Conservation (phyloP, 768 basidiomycete species). For the Tylopilus balloui region DNA sequence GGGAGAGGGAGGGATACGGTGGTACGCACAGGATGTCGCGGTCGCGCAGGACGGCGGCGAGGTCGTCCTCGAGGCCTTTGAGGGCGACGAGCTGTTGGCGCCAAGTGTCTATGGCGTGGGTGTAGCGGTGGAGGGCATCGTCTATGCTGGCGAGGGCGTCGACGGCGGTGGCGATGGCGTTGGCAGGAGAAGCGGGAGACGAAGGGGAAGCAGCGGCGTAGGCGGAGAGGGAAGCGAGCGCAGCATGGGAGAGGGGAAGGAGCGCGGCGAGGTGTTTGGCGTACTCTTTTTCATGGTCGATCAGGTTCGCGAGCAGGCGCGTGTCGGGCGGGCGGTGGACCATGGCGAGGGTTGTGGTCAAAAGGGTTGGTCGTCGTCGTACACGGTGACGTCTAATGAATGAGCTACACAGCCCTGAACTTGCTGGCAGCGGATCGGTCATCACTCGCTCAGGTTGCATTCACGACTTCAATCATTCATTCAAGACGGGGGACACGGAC, state of each 20-base stretch:
- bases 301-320: conserved; percentile 63
- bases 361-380: background rate
- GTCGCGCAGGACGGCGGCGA: conserved; percentile 60
- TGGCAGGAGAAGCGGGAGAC: conserved; percentile 16
- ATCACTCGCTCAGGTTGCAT: too few relatives aligned
- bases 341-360: conserved; percentile 36
- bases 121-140: conserved; percentile 62
- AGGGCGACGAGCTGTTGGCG: conserved; percentile 54
- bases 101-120: conserved; percentile 59
- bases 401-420: background rate
- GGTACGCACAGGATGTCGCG: conserved; percentile 72
- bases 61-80: conserved; percentile 69
- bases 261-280: conserved; percentile 54
- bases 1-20: background rate
- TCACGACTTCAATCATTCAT: too few relatives aligned
- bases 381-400: background rate
- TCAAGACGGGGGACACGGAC: too few relatives aligned
- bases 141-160: conserved; percentile 59
- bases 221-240: conserved; percentile 63
- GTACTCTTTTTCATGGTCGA: conserved; percentile 69
- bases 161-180: conserved; percentile 40
- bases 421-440: background rate
- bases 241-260: conserved; percentile 54
- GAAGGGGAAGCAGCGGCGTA: conserved; percentile 65
- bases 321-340: conserved; percentile 72